A percentile compares a stretch with the other conserved stretches of the same genome.
These are phyloP conservation scores for Trematosphaeria pertusa DNA, from an alignment of 2,329 filamentous ascomycete species.

Conservation along the genomic window DNA sequence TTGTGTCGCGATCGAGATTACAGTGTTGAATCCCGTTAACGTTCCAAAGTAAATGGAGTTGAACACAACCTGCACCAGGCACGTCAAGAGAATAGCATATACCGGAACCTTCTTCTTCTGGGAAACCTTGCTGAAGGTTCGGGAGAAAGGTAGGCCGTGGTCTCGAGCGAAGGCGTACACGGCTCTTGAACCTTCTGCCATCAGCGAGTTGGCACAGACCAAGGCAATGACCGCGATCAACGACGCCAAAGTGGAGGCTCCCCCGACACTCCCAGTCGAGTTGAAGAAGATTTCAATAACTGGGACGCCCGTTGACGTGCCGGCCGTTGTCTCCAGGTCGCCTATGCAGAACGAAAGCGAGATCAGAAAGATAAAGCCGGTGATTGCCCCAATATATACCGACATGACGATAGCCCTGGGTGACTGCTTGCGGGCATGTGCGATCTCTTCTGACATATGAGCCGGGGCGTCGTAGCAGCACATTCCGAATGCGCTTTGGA, in stretches of 20 bases:
- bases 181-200: constrained; percentile 56
- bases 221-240: constrained; percentile 59
- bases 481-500: constrained; percentile 64
- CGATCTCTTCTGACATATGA: constrained; percentile 65
- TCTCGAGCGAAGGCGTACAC: constrained; percentile 60
- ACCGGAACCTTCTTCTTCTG: constrained; percentile 57
- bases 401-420: constrained; percentile 53
- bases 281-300: constrained; percentile 62
- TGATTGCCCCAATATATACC: constrained; percentile 49
- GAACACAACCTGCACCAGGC: constrained; percentile 59
- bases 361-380: constrained; percentile 50
- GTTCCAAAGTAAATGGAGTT: constrained; percentile 64
- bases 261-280: constrained; percentile 54
- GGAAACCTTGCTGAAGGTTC: constrained; percentile 55
- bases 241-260: constrained; percentile 53
- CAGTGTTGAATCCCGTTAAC: constrained; percentile 62
- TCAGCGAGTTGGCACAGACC: constrained; percentile 55
- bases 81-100: constrained; percentile 57
- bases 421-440: constrained; percentile 58
- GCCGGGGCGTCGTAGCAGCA: constrained; percentile 58
- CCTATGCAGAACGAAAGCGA: constrained; percentile 51
- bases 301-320: constrained; percentile 57
- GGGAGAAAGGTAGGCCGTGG: constrained; percentile 60
- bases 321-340: constrained; percentile 54
- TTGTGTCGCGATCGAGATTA: constrained; percentile 64